phyloP scores from a whole-genome alignment of 164 flowering plant genomes.

The Piper betle region DNA sequence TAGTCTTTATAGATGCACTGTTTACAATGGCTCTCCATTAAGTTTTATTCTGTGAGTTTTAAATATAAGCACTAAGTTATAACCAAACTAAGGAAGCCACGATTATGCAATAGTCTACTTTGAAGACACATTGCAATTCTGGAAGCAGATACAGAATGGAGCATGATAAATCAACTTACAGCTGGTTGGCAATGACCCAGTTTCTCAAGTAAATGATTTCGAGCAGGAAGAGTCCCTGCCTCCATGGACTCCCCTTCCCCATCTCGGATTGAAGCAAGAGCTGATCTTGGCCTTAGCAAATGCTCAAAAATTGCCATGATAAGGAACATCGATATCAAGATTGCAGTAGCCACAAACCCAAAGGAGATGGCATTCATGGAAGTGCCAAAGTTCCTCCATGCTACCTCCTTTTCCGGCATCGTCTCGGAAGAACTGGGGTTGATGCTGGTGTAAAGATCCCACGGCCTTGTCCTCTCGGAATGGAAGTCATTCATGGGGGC shows the following conservation, averaged over 20 bases:
- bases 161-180: conserved; percentile 23
- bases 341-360: conserved; percentile 89
- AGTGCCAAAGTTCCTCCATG: conserved; percentile 42
- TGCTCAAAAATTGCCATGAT: conserved; percentile 90
- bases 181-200: conserved; percentile 18
- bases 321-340: conserved; percentile 75
- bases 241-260: conserved; percentile 16
- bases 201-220: conserved; percentile 21
- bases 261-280: conserved; percentile 28
- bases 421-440: conserved; percentile 35
- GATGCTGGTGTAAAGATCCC: conserved; percentile 37
- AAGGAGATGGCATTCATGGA: conserved; percentile 82
- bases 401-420: conserved; percentile 24
- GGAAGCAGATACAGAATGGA: not conserved
- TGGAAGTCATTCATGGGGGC: conserved; percentile 26
- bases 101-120: no score
- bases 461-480: conserved; percentile 42
- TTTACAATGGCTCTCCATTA: no score
- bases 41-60: no score
- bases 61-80: no score
- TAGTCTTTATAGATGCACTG: no score
- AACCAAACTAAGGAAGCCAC: no score
- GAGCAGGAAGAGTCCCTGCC: conserved; percentile 15
- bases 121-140: no score
- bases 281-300: conserved; percentile 42